Evolutionary conservation across 306 rosid species (phyloP).

Genomic region (Astragalus membranaceus): DNA sequence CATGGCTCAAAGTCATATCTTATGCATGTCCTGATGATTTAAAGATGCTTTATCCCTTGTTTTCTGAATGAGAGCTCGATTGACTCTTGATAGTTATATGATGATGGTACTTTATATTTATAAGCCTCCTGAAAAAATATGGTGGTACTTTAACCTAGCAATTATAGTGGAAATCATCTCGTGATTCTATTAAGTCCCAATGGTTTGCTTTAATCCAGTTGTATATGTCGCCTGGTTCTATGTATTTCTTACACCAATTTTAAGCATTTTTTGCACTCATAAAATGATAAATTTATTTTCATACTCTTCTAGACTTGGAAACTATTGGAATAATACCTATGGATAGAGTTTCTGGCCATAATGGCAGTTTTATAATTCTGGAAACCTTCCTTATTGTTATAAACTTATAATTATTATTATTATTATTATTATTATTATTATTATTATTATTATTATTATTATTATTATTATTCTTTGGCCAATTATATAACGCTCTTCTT

Average conservation of each 20-base stretch:
- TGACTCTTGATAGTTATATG: constrained; percentile 2
- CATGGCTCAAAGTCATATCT: not conserved
- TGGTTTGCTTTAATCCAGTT: not conserved
- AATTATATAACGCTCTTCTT: not conserved
- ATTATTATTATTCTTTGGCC: not conserved
- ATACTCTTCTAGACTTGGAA: not conserved
- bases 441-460: not conserved
- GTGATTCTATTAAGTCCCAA: not conserved
- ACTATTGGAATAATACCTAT: not conserved
- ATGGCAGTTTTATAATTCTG: not conserved
- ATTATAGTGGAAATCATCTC: not conserved
- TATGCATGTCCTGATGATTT: constrained; percentile 12
- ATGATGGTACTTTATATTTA: not conserved
- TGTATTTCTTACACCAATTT: not conserved
- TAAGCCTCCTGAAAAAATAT: not conserved
- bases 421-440: not conserved
- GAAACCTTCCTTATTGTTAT: not conserved
- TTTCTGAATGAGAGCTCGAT: not conserved
- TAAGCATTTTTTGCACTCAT: not conserved
- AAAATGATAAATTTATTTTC: not conserved
- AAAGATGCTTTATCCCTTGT: not conserved
- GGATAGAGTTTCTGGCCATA: constrained; percentile 1
- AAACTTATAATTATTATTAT: not conserved
- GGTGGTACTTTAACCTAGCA: constrained; percentile 8
- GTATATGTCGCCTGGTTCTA: not conserved